Base-by-base conservation (phyloP, 306 rosid genomes). In the Ormosia emarginata region DNA sequence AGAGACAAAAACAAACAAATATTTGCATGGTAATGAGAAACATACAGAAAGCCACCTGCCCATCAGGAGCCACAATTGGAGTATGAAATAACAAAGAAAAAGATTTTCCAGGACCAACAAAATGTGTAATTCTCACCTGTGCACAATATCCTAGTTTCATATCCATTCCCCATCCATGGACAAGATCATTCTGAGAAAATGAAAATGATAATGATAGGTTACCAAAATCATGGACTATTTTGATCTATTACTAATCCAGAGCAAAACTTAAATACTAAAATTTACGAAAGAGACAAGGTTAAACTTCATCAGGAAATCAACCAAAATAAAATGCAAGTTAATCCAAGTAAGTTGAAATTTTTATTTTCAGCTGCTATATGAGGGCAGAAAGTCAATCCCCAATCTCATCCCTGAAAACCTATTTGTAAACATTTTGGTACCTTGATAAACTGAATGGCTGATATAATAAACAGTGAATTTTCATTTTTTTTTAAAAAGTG, bases 91-190 rank as follows among this genome's bases (percentile, higher is more conserved):
- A 32, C 44, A 36, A 7, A 1, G 4, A 30, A 34, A 63, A 14
- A 30, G 6, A 58, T 18, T 18, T 62, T 58, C 49, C 67, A 41
- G 41, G 55, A 77, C 18, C 41, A 78, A 3, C 15, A 24, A 18
- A 77, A 77, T 65, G 53, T 64, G 73, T 77, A 40, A 64, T 41
- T 77, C 85, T 79, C 66, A 93, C 99, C 98, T 95, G 99, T 2
- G 97, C 97, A 90, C 99, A 95, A 75, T 95, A 95, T 50, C 99
- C 99, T 37, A 95, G 90, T 86, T 93, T 95, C 93, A 95, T 95
- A 83, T 95, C 99, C 97, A 93, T 70, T 86, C 99, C 99, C 99
- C 99, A 95, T 85, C 98, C 99, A 47, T 93, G 99, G 67, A 95
- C 88, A 80, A 95, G 99, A 88, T 95, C 99, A 85, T 95, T 95